Evolutionary conservation across 352 stramenopile genomes (phyloP).

Genomic region (Globisporangium emineosum): DNA sequence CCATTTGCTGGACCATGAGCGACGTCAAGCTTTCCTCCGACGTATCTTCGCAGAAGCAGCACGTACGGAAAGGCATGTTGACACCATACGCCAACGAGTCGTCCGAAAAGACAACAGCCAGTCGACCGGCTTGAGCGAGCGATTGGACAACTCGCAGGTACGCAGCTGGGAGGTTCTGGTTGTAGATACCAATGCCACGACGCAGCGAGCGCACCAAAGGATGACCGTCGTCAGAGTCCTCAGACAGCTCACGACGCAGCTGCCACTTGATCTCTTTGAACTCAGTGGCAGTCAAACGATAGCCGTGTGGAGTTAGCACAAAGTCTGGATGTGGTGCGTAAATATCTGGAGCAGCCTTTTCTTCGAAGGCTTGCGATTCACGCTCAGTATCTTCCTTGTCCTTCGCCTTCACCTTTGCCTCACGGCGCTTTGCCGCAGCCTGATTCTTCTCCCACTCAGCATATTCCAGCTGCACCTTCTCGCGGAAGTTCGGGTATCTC

Average conservation of each 20-base stretch:
- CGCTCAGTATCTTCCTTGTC: slow-evolving; percentile 86
- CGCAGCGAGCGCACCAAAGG: slow-evolving; percentile 86
- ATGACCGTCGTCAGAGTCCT: slow-evolving; percentile 80
- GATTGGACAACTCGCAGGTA: slow-evolving; percentile 97
- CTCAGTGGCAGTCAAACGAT: slow-evolving; percentile 91
- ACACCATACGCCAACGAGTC: slow-evolving; percentile 98
- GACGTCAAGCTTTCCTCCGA: slow-evolving; percentile 91
- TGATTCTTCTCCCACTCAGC: slow-evolving; percentile 84
- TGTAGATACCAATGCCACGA: slow-evolving; percentile 98
- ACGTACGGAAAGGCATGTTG: slow-evolving; percentile 99
- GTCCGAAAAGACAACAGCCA: slow-evolving; percentile 98
- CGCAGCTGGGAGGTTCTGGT: slow-evolving; percentile 95
- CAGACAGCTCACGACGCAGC: slow-evolving; percentile 76
- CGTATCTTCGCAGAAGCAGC: slow-evolving; percentile 98
- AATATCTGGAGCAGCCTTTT: slow-evolving; percentile 88
- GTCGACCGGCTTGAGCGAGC: slow-evolving; percentile 94
- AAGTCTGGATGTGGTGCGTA: slow-evolving; percentile 98
- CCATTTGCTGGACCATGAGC: slow-evolving; percentile 99
- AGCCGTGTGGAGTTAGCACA: slow-evolving; percentile 92
- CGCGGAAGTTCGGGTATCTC: slow-evolving; percentile 85
- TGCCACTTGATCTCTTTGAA: slow-evolving; percentile 89
- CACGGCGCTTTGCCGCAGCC: slow-evolving; percentile 90
- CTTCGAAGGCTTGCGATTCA: slow-evolving; percentile 80
- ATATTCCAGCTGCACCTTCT: slow-evolving; percentile 94
- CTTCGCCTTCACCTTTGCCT: slow-evolving; percentile 92